Conservation (phyloP, 345 rosid species). For the Turnera subulata region DNA sequence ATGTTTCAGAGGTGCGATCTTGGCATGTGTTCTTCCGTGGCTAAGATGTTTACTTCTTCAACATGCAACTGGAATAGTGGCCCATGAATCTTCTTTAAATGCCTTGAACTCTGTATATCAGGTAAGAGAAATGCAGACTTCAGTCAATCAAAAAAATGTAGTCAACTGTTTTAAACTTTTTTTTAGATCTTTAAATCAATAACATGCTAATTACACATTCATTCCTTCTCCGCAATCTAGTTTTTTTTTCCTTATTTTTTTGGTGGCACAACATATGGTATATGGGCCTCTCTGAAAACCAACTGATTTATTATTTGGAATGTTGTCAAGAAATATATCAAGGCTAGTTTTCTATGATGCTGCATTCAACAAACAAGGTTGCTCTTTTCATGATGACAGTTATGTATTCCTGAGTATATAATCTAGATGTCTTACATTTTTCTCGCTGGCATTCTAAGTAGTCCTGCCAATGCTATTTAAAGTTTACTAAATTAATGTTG, state of each 20-base stretch:
- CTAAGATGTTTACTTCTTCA: conserved; percentile 71
- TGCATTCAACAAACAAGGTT: neutral
- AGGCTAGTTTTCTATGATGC: neutral
- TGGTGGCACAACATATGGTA: neutral
- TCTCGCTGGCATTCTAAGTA: no score
- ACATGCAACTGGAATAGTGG: conserved; percentile 79
- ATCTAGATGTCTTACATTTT: neutral
- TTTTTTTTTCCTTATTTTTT: neutral
- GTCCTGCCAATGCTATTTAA: no score
- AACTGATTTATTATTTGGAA: neutral
- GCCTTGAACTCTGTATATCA: conserved; percentile 80
- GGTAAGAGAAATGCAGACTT: conserved; percentile 37
- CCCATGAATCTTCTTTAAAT: conserved; percentile 71
- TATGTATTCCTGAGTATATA: neutral
- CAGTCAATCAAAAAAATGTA: neutral
- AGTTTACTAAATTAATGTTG: no score
- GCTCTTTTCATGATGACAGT: neutral
- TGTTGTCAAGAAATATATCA: neutral
- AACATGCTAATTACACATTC: no score
- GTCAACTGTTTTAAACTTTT: neutral
- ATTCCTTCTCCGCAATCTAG: neutral
- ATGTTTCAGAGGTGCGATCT: conserved; percentile 73
- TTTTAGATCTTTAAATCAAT: neutral
- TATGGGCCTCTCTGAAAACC: neutral
- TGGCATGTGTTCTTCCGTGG: conserved; percentile 89